Conservation (phyloP, 495 filamentous ascomycete genomes). For the Lophium mytilinum region DNA sequence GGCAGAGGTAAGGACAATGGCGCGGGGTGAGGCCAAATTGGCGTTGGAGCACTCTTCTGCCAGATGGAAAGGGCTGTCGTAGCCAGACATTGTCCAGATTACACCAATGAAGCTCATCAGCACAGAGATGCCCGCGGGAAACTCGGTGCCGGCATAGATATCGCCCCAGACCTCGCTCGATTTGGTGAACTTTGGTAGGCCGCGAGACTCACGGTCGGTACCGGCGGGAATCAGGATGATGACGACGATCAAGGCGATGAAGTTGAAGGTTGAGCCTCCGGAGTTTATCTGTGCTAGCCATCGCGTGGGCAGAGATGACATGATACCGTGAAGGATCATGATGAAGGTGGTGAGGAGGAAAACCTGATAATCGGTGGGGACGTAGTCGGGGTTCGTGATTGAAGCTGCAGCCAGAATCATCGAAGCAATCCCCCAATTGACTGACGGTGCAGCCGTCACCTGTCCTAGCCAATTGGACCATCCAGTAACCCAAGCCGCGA, state of each 20-base stretch:
- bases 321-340: constrained; percentile 61
- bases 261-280: constrained; percentile 65
- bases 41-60: constrained; percentile 74
- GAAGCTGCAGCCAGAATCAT: constrained; percentile 70
- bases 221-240: constrained; percentile 64
- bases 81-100: constrained; percentile 61
- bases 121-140: constrained; percentile 60
- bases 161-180: constrained; percentile 59
- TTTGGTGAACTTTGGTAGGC: constrained; percentile 54
- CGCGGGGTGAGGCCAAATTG: constrained; percentile 62
- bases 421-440: constrained; percentile 52
- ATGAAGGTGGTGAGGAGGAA: constrained; percentile 64
- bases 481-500: constrained; percentile 52
- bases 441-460: constrained; percentile 38
- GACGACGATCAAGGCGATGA: constrained; percentile 56
- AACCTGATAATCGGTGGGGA: constrained; percentile 58
- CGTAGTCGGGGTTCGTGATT: constrained; percentile 57
- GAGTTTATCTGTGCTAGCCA: constrained; percentile 74
- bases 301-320: constrained; percentile 67
- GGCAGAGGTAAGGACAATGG: constrained; percentile 65
- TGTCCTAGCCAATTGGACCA: constrained; percentile 74
- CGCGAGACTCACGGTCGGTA: constrained; percentile 39
- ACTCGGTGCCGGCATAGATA: constrained; percentile 63
- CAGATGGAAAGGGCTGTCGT: constrained; percentile 69
- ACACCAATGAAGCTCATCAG: constrained; percentile 69